Conservation (phyloP, 2,329 filamentous ascomycete species). For the Colletotrichum spinosum region DNA sequence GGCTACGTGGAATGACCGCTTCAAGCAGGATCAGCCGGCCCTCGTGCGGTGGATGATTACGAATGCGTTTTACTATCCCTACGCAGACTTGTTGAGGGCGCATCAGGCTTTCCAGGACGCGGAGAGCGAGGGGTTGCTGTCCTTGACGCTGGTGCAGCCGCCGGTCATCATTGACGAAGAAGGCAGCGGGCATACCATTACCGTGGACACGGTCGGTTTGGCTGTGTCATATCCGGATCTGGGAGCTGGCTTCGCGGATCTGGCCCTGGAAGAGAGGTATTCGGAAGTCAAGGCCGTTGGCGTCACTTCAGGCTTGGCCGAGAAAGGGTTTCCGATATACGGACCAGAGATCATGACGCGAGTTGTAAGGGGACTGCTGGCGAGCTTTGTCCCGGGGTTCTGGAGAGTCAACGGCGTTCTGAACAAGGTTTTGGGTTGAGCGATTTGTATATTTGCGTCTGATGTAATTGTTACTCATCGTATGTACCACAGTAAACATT, state of each 20-base stretch:
- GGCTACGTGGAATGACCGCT: conserved; percentile 24
- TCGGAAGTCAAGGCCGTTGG: conserved; percentile 1
- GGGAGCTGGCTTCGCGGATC: conserved; percentile 26
- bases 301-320: conserved; percentile 8
- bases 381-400: conserved; percentile 24
- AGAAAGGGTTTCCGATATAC: conserved; percentile 17
- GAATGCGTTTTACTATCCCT: conserved; percentile 30
- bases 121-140: conserved; percentile 3
- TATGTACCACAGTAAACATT: background rate
- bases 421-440: background rate
- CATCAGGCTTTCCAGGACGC: conserved; percentile 13
- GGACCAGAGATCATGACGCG: conserved; percentile 1
- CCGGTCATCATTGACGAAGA: conserved; percentile 28
- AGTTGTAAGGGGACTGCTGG: conserved; percentile 21
- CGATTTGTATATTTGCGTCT: background rate
- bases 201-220: conserved; percentile 6
- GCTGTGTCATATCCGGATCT: conserved; percentile 23
- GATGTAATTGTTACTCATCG: background rate
- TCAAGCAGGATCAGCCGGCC: background rate
- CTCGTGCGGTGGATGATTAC: conserved; percentile 12
- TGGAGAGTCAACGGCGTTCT: conserved; percentile 10
- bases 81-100: conserved; percentile 26
- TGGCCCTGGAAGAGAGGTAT: conserved; percentile 17
- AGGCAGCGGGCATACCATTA: conserved; percentile 18
- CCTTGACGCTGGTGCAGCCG: conserved; percentile 23